Evolutionary conservation across 2,329 filamentous ascomycete species (phyloP).

Genomic region (Talaromyces sp.): DNA sequence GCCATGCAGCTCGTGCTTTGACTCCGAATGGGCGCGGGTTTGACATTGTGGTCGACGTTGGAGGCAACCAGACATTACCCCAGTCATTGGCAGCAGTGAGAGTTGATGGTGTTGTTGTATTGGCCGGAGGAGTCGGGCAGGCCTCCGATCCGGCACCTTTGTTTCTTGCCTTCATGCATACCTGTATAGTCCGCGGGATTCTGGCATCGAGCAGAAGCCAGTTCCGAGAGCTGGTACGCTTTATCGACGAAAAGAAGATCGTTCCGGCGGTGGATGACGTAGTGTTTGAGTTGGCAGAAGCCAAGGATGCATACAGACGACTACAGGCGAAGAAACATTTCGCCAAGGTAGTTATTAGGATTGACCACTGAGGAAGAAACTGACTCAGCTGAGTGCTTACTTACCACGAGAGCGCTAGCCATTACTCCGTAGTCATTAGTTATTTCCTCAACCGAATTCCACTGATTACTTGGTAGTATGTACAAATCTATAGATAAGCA

Average conservation of each 20-base stretch:
- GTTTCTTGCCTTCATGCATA: slow-evolving; percentile 17
- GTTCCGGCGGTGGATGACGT: slow-evolving; percentile 26
- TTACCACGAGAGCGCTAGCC: not conserved
- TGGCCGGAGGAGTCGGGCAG: slow-evolving; percentile 25
- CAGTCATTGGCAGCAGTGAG: slow-evolving; percentile 36
- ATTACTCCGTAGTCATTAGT: no score
- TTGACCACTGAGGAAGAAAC: not conserved
- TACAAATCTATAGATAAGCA: no score
- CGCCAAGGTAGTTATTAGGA: slow-evolving; percentile 30
- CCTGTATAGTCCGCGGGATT: slow-evolving; percentile 30
- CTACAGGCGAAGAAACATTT: slow-evolving; percentile 24
- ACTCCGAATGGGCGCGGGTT: slow-evolving; percentile 34
- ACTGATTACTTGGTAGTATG: not conserved
- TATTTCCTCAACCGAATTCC: not conserved
- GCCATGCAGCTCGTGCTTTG: slow-evolving; percentile 30
- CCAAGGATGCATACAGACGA: slow-evolving; percentile 22
- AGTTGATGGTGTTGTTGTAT: slow-evolving; percentile 33
- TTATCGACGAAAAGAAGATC: slow-evolving; percentile 20
- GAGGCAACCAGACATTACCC: slow-evolving; percentile 36
- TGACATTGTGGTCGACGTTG: slow-evolving; percentile 37
- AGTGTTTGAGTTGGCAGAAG: slow-evolving; percentile 25
- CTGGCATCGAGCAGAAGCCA: slow-evolving; percentile 29
- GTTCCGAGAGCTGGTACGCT: slow-evolving; percentile 28
- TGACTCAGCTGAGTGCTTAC: no score
- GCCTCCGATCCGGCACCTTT: not conserved